Base-by-base conservation (phyloP, 257 asterid genomes). In the Solanum piurae region DNA sequence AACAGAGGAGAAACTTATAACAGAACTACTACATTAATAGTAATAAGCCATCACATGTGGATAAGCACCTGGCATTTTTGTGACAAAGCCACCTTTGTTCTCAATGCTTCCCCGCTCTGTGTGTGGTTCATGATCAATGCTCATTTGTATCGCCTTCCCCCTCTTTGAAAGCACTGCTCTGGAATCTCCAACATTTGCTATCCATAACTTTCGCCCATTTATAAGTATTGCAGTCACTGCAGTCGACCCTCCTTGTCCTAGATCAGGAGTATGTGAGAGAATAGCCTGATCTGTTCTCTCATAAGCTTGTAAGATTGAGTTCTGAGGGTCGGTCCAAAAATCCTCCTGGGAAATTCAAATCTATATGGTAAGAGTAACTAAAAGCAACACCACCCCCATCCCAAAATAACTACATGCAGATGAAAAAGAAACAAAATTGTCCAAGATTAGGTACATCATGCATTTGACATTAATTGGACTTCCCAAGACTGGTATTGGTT, bases 211-310 rank as follows among this genome's bases (percentile, higher is more conserved):
- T 62, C 92, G 87, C 44, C 93, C 88, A 64, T 95, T 90, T 85
- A 95, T 89, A 34, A 96, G 93, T 87, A 96, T 93, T 5, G 98
- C 99, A 20, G 98, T 96, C 33, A 96, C 99, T 10, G 99, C 99
- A 77, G 99, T 96, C 31, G 99, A 96, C 12, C 99, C 99, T 49
- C 99, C 99, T 88, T 95, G 89, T 52, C 99, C 99, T 40, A 96
- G 90, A 88, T 96, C 98, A 8, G 98, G 95, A 89, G 66, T 90
- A 91, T 96, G 96, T 21, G 98, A 91, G 84, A 96, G 94, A 90
- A 96, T 95, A 33, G 97, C 97, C 89, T 94, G 94, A 86, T 96
- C 99, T 1, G 99, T 96, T 91, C 91, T 90, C 91, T 95, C 98
- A 62, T 96, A 96, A 60, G 99, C 96, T 90, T 91, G 94, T 31